Evolutionary conservation across 192 early-diverging fungal genomes (phyloP), one percentile per base, ranked within the genome.

Genomic region (Backusella parvicylindrica): DNA sequence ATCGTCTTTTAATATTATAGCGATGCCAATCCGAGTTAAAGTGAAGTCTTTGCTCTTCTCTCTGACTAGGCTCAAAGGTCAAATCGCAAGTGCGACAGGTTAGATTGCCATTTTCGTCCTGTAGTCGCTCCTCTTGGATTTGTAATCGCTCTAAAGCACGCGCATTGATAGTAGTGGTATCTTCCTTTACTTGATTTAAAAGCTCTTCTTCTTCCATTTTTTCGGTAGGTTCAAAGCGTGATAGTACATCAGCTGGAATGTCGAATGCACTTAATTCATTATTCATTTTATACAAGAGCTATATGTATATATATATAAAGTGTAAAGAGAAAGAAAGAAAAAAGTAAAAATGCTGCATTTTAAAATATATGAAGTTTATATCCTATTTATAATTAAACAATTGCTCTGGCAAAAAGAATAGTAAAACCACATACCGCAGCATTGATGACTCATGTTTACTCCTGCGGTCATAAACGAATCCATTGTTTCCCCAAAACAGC

Each of bases 11-110:
- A 33, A 89, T 79, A 65, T 90, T 90, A 64, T 85, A 88, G 11
- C 87, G 74, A 71, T 90, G 89, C 87, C 86, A 90, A 43, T 87
- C 87, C 0, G 81, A 72, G 5, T 75, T 83, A 37, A 81, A 88
- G 38, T 90, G 89, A 31, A 74, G 67, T 43, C 89, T 68, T 30
- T 86, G 84, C 35, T 83, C 80, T 15, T 80, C 75, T 2, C 83
- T 36, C 23, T 73, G 81, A 16, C 63, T 75, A 6, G 71, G 74
- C 23, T 77, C 72, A 28, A 80, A 79, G 2, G 64, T 21, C 13
- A 81, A 77, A 5, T 85, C 84, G 76, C 87, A 88, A 21, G 83
- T 74, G 15, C 74, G 73, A 41, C 87, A 88, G 18, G 82, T 81
- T 18, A 83, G 73, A 26, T 68, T 64, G 43, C 81, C 79, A 11